phyloP scores from a whole-genome alignment of 345 rosid species.

The Acer yangbiense region DNA sequence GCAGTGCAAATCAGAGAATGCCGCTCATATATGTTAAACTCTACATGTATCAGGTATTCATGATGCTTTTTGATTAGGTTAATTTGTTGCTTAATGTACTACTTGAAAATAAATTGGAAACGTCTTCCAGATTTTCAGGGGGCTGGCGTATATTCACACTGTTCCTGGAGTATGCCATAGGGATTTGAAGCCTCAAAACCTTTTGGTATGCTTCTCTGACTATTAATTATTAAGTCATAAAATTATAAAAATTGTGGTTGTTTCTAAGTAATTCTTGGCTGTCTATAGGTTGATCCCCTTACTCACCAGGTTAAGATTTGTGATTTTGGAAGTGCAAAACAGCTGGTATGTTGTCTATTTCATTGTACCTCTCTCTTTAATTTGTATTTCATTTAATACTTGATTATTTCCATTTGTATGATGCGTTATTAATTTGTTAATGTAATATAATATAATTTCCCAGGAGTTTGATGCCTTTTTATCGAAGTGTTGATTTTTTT shows the following conservation, averaged over 20 bases:
- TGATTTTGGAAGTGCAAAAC: conserved; percentile 95
- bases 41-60: conserved; percentile 74
- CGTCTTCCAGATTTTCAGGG: conserved; percentile 65
- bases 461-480: not conserved
- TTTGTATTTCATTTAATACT: not conserved
- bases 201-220: conserved; percentile 56
- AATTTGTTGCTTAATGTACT: conserved; percentile 3
- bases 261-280: conserved; percentile 14
- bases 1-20: conserved; percentile 75
- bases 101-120: conserved; percentile 10
- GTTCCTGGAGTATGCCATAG: conserved; percentile 88
- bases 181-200: conserved; percentile 91
- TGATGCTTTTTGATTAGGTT: not conserved
- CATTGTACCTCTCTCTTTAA: not conserved
- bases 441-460: not conserved
- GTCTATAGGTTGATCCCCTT: conserved; percentile 84
- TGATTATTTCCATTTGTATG: not conserved
- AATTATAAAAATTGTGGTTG: not conserved
- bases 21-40: conserved; percentile 86
- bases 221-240: not conserved
- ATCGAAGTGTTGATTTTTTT: not conserved
- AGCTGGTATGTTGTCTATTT: conserved; percentile 50
- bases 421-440: not conserved
- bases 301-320: conserved; percentile 75
- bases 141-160: conserved; percentile 78